These are phyloP conservation scores for Picea abies DNA, from an alignment of 83 land plant genomes.

Conservation along the genomic window DNA sequence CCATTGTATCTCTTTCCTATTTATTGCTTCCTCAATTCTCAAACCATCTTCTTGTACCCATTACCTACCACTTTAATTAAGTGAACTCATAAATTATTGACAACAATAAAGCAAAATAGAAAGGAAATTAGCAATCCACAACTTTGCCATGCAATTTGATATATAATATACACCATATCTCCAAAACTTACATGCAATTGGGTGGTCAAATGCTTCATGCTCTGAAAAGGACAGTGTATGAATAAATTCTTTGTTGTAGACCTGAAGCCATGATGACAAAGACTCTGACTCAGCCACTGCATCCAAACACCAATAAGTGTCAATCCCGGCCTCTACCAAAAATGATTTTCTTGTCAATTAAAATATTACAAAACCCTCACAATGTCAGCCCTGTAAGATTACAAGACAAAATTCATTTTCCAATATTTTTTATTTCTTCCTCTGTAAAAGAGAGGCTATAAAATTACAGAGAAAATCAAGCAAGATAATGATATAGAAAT, in stretches of 20 bases:
- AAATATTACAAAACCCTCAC: not conserved
- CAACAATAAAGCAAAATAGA: not conserved
- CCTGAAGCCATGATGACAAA: slow-evolving; percentile 81
- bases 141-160: not conserved
- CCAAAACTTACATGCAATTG: slow-evolving; percentile 86
- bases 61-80: not conserved
- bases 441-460: not conserved
- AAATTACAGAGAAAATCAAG: not conserved
- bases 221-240: slow-evolving; percentile 88
- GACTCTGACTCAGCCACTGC: slow-evolving; percentile 74
- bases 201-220: slow-evolving; percentile 99
- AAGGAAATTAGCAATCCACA: slow-evolving; percentile 2
- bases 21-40: not conserved
- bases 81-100: not conserved
- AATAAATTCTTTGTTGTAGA: slow-evolving; percentile 75
- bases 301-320: slow-evolving; percentile 9
- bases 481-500: not conserved
- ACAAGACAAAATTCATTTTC: not conserved
- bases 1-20: not conserved
- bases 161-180: not conserved
- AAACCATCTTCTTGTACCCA: not conserved
- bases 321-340: not conserved
- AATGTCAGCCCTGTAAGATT: not conserved
- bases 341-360: not conserved
- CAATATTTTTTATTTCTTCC: not conserved